Evolutionary conservation across 108 stramenopile species (phyloP), one percentile per base, ranked within the genome.

Genomic region (Conticribra guillardii): DNA sequence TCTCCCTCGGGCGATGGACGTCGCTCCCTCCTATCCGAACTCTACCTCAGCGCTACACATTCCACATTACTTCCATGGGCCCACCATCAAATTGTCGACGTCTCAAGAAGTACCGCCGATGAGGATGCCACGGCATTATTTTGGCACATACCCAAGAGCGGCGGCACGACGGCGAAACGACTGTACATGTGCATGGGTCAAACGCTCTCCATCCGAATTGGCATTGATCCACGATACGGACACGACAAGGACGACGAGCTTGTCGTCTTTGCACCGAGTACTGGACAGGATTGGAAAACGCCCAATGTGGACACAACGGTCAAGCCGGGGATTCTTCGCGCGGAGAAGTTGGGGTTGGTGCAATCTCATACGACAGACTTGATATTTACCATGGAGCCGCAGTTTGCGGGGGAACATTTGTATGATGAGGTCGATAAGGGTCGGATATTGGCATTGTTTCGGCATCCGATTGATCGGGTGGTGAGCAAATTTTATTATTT

Each of bases 401-500:
- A 67, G 18, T 63, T 62, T 50, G 81, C 78, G 41, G 81, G 44
- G 9, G 30, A 45, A 14, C 34, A 60, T 7, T 44, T 85, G 33
- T 80, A 72, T 28, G 67, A 65, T 30, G 18, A 32, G 18, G 27
- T 53, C 27, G 67, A 82, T 49, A 73, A 74, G 48, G 84, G 81
- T 0, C 34, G 81, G 19, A 19, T 80, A 14, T 53, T 85, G 55
- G 67, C 78, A 22, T 26, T 86, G 17, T 80, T 86, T 52, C 75
- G 85, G 54, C 71, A 86, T 57, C 85, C 85, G 17, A 52, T 86
- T 1, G 82, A 86, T 66, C 48, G 82, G 51, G 56, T 76, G 16
- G 72, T 81, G n/a, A 83, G 82, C 51, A 83, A 81, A 54, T 86
- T 83, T 46, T 83, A 81, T 56, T 86, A 86, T 49, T 53, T 75